A percentile compares a stretch with the other conserved stretches of the same genome.
These are phyloP conservation scores for Chlamydomonas sphaeroides DNA, from an alignment of 139 green algal species.

Conservation along the genomic window DNA sequence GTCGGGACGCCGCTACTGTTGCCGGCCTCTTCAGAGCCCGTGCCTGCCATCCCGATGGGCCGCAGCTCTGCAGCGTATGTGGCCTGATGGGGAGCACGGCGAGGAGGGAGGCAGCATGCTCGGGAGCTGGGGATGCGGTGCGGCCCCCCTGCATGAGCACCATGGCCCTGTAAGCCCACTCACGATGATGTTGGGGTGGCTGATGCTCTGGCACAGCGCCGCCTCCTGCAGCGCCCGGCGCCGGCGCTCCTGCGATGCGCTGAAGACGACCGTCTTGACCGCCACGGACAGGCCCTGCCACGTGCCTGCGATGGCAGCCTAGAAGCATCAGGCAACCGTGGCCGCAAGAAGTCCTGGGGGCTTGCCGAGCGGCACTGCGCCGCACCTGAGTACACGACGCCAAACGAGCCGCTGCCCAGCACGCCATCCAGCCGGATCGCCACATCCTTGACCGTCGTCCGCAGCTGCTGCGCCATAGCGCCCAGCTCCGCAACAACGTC, in stretches of 20 bases:
- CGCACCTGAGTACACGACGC: neutral
- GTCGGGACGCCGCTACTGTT: too few species aligned
- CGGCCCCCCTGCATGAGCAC: too few species aligned
- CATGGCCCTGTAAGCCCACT: too few species aligned
- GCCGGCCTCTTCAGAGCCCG: neutral
- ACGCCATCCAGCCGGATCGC: neutral
- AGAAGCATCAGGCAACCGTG: too few species aligned
- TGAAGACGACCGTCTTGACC: slow-evolving; percentile 40
- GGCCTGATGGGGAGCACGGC: neutral
- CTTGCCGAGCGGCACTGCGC: too few species aligned
- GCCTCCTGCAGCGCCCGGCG: slow-evolving; percentile 45
- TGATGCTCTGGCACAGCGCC: slow-evolving; percentile 42
- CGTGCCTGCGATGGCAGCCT: neutral
- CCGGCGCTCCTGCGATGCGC: neutral
- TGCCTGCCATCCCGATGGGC: neutral
- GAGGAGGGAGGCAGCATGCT: neutral
- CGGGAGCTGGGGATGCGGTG: too few species aligned
- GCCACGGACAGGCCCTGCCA: slow-evolving; percentile 41
- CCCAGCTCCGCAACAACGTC: neutral
- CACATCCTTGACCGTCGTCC: neutral
- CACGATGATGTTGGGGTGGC: slow-evolving; percentile 3
- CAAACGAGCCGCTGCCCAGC: neutral
- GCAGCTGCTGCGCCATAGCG: neutral
- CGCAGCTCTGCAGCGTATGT: neutral
- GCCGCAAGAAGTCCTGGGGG: too few species aligned